Conservation (phyloP, 75 land plant genomes). For the Pinus albicaulis region DNA sequence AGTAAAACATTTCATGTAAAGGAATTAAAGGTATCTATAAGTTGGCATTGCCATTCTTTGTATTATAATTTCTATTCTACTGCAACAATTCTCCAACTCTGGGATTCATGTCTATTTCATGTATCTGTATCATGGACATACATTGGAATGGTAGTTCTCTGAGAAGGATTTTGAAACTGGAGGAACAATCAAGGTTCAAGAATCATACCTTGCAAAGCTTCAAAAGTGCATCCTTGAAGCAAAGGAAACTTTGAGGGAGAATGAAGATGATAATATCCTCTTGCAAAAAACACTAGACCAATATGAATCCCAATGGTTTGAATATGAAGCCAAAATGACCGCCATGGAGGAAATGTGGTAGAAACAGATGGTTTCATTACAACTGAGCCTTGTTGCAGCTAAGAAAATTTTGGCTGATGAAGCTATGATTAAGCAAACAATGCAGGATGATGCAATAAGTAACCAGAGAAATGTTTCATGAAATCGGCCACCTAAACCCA, state of each 20-base stretch:
- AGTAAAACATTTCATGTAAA: not conserved
- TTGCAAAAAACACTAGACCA: too few species aligned
- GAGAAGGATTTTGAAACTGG: conserved; percentile 17
- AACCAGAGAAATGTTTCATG: too few species aligned
- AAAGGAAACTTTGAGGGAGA: conserved; percentile 65
- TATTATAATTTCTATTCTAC: too few species aligned
- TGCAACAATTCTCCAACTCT: too few species aligned
- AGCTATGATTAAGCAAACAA: too few species aligned
- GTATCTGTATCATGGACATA: not conserved
- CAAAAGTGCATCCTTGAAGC: conserved; percentile 56
- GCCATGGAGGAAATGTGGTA: conserved; percentile 92
- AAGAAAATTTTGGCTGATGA: too few species aligned
- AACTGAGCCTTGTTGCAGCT: too few species aligned
- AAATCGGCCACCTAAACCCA: too few species aligned
- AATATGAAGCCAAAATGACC: conserved; percentile 72
- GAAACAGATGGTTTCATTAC: conserved; percentile 63
- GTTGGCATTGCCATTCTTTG: too few species aligned
- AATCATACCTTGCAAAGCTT: conserved; percentile 60
- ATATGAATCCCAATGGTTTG: conserved; percentile 71
- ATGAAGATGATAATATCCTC: conserved; percentile 80
- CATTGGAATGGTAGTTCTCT: conserved; percentile 2
- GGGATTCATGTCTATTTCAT: too few species aligned
- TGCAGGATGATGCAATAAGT: too few species aligned
- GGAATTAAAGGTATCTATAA: conserved; percentile 10
- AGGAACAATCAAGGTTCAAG: conserved; percentile 26